Conservation (phyloP, 805 yeast species). For the Saccharomycopsis javanensis region DNA sequence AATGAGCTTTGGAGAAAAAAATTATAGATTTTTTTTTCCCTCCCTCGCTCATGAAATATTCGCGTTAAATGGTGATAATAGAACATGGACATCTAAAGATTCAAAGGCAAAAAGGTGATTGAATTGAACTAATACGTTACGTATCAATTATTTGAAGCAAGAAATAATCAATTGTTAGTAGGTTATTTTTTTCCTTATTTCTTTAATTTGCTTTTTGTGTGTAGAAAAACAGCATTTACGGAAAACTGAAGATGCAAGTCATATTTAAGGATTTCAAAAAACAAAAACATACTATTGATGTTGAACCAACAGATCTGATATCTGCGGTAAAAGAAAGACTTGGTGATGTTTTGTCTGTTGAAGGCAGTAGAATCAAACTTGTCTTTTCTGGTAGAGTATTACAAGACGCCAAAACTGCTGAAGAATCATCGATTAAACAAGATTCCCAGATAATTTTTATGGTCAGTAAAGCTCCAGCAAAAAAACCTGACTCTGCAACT, state of each 20-base stretch:
- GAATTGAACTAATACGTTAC: not conserved
- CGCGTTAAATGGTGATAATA: not conserved
- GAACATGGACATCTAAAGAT: not conserved
- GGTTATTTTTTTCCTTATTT: too few species aligned
- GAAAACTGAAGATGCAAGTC: conserved; percentile 51
- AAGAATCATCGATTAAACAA: conserved; percentile 65
- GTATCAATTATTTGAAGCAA: too few species aligned
- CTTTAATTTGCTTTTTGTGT: too few species aligned
- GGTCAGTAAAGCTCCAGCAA: conserved; percentile 45
- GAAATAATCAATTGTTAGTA: too few species aligned
- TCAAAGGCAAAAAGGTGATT: not conserved
- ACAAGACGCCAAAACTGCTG: conserved; percentile 70
- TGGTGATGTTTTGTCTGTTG: conserved; percentile 59
- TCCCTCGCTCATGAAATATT: not conserved
- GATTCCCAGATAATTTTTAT: conserved; percentile 85
- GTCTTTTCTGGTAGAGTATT: conserved; percentile 90
- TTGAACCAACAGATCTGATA: conserved; percentile 60
- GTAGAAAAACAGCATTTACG: too few species aligned
- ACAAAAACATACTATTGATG: conserved; percentile 71
- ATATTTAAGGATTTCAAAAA: conserved; percentile 89
- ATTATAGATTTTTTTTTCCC: not conserved
- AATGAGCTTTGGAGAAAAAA: not conserved
- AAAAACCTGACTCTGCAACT: conserved; percentile 20
- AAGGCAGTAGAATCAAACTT: conserved; percentile 67
- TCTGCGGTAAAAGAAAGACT: conserved; percentile 62